A percentile compares a stretch with the other conserved stretches of the same genome.
phyloP scores from a whole-genome alignment of 2,329 filamentous ascomycete species.

The Aschersonia sp. region DNA sequence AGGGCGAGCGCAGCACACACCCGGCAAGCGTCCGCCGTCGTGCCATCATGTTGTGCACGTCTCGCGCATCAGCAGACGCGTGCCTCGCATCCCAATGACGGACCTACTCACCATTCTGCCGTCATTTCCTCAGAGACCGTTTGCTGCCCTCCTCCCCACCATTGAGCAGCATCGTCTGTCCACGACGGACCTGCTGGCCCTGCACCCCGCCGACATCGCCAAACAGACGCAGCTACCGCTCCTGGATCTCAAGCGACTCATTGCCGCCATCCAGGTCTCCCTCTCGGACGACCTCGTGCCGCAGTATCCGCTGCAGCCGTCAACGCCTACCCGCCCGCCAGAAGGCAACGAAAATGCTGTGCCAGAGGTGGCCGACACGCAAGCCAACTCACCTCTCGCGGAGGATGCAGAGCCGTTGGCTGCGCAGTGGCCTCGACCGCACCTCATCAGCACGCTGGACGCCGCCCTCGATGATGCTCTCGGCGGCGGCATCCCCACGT shows the following conservation, averaged over 20 bases:
- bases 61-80: not conserved
- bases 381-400: no score
- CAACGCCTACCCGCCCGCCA: not conserved
- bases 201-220: constrained; percentile 69
- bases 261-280: constrained; percentile 48
- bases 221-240: constrained; percentile 73
- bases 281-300: constrained; percentile 46
- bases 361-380: no score
- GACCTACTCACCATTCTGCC: constrained; percentile 77
- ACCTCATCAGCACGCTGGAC: constrained; percentile 65
- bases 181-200: constrained; percentile 70
- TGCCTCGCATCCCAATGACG: constrained; percentile 43
- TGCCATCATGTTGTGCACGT: not conserved
- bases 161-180: constrained; percentile 68
- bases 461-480: constrained; percentile 52
- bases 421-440: not conserved
- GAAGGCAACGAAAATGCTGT: no score
- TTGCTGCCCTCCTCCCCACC: constrained; percentile 60
- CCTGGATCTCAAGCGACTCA: constrained; percentile 62
- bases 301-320: constrained; percentile 9
- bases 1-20: no score
- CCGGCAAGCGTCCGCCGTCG: no score
- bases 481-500: constrained; percentile 65
- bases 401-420: not conserved
- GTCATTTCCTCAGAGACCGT: constrained; percentile 56